Evolutionary conservation across 116 monocot genomes (phyloP), one percentile per base, ranked within the genome.

Genomic region (Trichopus zeylanicus): DNA sequence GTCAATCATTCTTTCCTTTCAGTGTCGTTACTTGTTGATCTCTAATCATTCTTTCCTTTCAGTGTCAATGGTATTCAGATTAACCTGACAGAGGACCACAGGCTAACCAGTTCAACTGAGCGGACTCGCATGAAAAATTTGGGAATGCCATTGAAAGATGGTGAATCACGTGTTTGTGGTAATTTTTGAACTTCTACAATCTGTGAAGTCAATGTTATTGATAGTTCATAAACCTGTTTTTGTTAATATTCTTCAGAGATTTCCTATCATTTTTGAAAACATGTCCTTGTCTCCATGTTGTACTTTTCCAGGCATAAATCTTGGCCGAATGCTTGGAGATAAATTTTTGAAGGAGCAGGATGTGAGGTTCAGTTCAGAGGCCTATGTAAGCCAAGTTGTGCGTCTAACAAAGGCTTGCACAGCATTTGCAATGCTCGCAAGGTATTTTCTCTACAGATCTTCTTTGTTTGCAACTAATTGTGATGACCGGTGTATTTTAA

Each of bases 311-410:
- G 97, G 97, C 55, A 33, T 97, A 64, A 97, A 97, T 48, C 66
- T 97, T 32, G 55, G 69, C 23, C 87, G 97, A 27, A 91, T 97
- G 97, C 81, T 91, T 39, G 97, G 97, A 66, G 97, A 97, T 69
- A 87, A 87, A 67, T 97, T 91, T 70, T 64, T 91, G n/a, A 91
- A 97, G 69, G 97, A 90, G 60, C 97, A 91, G 77, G 97, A 91
- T 51, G 34, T 46, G 13, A 81, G 87, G 49, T 97, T 91, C 39
- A 91, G 76, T 64, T 76, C 97, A 27, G 84, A 84, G 48, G 91
- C 97, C 5, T 91, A 82, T 54, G 39, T 87, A 9, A 97, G 97
- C 46, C 67, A 84, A 75, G 84, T 74, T 60, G 81, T 84, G 34
- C 87, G 57, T 56, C 63, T 97, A 55, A 46, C 76, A 37, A 73